Evolutionary conservation across 2,329 filamentous ascomycete species (phyloP).

Genomic region (Epichloe typhina): DNA sequence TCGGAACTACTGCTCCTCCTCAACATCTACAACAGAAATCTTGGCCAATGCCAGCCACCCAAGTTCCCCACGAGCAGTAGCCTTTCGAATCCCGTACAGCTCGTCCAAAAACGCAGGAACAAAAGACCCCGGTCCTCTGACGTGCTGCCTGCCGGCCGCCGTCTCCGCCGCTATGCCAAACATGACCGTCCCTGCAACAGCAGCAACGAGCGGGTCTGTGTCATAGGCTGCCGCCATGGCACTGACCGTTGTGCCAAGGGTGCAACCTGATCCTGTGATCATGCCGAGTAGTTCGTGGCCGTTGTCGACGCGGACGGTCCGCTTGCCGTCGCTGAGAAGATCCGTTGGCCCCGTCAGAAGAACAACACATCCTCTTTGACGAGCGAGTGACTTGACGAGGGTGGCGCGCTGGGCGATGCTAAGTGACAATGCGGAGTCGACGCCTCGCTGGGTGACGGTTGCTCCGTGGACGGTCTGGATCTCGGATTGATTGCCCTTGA

Average conservation of each 20-base stretch:
- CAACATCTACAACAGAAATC: conserved; percentile 26
- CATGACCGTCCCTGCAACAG: conserved; percentile 58
- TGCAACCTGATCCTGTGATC: conserved; percentile 74
- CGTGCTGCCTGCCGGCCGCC: conserved; percentile 49
- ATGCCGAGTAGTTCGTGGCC: conserved; percentile 58
- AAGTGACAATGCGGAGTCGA: conserved; percentile 62
- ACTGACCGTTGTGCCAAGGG: conserved; percentile 69
- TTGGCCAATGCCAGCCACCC: conserved; percentile 40
- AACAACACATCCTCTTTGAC: conserved; percentile 56
- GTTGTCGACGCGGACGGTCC: conserved; percentile 58
- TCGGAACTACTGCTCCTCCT: conserved; percentile 7
- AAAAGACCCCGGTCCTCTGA: conserved; percentile 74
- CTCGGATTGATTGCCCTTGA: conserved; percentile 91
- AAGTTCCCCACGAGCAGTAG: conserved; percentile 32
- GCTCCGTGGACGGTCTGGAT: conserved; percentile 59
- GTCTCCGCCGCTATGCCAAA: conserved; percentile 64
- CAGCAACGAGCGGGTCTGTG: conserved; percentile 56
- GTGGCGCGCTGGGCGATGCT: conserved; percentile 37
- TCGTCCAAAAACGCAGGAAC: conserved; percentile 75
- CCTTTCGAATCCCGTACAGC: conserved; percentile 36
- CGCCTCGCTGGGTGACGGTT: conserved; percentile 53
- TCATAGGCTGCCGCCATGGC: conserved; percentile 54
- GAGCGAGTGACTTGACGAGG: conserved; percentile 54
- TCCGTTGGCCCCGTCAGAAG: conserved; percentile 75
- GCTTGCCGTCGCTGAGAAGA: conserved; percentile 59